Percentiles rank a stretch among this genome's conserved stretches.
Evolutionary conservation across 2,329 filamentous ascomycete species (phyloP).

Genomic region (Trichoderma semiorbis): DNA sequence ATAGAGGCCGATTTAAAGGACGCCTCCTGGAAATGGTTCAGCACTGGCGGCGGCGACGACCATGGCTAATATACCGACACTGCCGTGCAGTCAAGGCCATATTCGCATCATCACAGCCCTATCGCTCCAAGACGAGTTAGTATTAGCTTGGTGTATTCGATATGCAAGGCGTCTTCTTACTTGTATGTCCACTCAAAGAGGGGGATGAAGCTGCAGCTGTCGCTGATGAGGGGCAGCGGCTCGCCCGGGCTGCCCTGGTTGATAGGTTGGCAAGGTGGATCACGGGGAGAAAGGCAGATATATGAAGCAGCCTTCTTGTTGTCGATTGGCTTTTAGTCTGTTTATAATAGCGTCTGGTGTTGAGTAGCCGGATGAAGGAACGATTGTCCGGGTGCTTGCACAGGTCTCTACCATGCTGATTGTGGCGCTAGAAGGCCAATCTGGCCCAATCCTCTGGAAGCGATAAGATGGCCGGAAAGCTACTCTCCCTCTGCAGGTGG

Average conservation of each 20-base stretch:
- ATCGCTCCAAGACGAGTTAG: background rate
- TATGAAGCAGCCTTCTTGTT: slow-evolving; percentile 2
- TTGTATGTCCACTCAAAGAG: background rate
- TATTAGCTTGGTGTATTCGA: background rate
- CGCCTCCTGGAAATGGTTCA: background rate
- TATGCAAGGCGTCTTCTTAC: slow-evolving; percentile 6
- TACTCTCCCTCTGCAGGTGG: background rate
- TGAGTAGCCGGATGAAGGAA: background rate
- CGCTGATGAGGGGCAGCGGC: slow-evolving; percentile 7
- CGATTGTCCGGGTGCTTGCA: background rate
- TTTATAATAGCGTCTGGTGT: background rate
- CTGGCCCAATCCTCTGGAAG: background rate
- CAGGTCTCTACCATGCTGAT: background rate
- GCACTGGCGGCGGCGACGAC: background rate
- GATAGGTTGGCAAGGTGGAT: background rate
- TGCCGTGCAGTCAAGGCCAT: slow-evolving; percentile 7
- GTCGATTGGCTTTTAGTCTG: slow-evolving; percentile 1
- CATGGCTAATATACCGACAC: slow-evolving; percentile 1
- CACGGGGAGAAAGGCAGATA: slow-evolving; percentile 12
- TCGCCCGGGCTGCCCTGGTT: slow-evolving; percentile 13
- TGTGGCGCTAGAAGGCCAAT: background rate
- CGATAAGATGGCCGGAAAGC: background rate
- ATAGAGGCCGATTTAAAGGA: background rate
- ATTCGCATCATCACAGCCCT: slow-evolving; percentile 10
- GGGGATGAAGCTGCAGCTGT: background rate